Conservation (phyloP, 1,284 basidiomycete species). For the Microbotryum scabiosae region DNA sequence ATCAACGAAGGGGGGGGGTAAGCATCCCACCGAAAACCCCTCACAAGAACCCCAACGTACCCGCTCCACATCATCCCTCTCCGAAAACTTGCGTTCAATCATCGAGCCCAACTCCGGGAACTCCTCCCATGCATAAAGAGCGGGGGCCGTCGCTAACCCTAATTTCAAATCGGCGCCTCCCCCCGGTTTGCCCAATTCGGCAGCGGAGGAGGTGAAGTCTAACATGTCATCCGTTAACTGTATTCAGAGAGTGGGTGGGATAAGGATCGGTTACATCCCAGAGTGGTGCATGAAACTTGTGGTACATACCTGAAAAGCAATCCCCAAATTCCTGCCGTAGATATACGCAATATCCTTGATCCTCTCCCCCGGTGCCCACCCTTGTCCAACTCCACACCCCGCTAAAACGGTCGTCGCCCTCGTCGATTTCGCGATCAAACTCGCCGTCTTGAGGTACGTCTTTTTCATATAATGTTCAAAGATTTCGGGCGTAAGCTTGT, state of each 20-base stretch:
- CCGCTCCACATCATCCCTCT: slow-evolving; percentile 73
- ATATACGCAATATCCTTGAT: slow-evolving; percentile 92
- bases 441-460: slow-evolving; percentile 94
- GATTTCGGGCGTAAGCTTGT: slow-evolving; percentile 43
- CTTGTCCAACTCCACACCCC: slow-evolving; percentile 52
- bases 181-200: slow-evolving; percentile 68
- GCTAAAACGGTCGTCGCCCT: slow-evolving; percentile 83
- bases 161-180: slow-evolving; percentile 76
- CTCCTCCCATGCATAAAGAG: slow-evolving; percentile 90
- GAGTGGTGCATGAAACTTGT: neutral
- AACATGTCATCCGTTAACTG: slow-evolving; percentile 89
- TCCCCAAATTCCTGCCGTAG: slow-evolving; percentile 80
- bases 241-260: neutral
- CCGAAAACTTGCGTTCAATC: slow-evolving; percentile 73
- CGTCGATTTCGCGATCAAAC: slow-evolving; percentile 87
- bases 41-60: slow-evolving; percentile 44
- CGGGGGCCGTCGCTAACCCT: slow-evolving; percentile 84
- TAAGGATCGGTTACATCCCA: neutral
- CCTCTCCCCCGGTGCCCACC: slow-evolving; percentile 56
- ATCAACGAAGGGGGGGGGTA: slow-evolving; percentile 1
- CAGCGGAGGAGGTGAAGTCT: slow-evolving; percentile 63
- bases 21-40: neutral
- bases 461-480: slow-evolving; percentile 87
- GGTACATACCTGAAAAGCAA: slow-evolving; percentile 77
- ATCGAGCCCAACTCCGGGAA: slow-evolving; percentile 70